phyloP scores from a whole-genome alignment of 768 basidiomycete species.

The Rhodotorula diobovata region DNA sequence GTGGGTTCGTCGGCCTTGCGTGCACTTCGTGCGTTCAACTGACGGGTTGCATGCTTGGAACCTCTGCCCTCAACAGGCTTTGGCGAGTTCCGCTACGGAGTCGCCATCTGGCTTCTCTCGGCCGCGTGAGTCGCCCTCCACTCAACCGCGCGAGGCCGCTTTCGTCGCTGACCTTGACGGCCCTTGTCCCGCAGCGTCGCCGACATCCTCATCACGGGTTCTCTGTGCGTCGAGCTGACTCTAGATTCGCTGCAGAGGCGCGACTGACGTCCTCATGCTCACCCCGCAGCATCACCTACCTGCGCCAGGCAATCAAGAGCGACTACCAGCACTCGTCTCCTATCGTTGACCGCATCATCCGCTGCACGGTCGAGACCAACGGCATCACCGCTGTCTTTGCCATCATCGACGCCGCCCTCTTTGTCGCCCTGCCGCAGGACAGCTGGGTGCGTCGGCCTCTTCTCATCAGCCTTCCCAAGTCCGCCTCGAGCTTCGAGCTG shows the following conservation, averaged over 20 bases:
- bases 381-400: constrained; percentile 15
- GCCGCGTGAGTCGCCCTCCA: background rate
- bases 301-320: background rate
- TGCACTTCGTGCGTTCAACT: too few species aligned
- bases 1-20: background rate
- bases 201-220: constrained; percentile 27
- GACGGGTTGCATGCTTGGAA: too few species aligned
- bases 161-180: background rate
- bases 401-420: constrained; percentile 20
- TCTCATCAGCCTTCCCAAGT: background rate
- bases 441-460: background rate
- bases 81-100: constrained; percentile 16
- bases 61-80: background rate
- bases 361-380: constrained; percentile 5
- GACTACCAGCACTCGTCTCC: background rate
- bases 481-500: background rate
- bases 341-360: constrained; percentile 15
- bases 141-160: too few species aligned
- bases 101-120: constrained; percentile 2
- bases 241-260: background rate
- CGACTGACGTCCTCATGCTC: background rate
- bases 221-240: constrained; percentile 2
- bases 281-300: background rate
- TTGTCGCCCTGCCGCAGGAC: background rate
- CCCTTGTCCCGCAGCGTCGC: background rate